Base-by-base conservation (phyloP, 441 rosid genomes). In the Euphorbia celastroides region DNA sequence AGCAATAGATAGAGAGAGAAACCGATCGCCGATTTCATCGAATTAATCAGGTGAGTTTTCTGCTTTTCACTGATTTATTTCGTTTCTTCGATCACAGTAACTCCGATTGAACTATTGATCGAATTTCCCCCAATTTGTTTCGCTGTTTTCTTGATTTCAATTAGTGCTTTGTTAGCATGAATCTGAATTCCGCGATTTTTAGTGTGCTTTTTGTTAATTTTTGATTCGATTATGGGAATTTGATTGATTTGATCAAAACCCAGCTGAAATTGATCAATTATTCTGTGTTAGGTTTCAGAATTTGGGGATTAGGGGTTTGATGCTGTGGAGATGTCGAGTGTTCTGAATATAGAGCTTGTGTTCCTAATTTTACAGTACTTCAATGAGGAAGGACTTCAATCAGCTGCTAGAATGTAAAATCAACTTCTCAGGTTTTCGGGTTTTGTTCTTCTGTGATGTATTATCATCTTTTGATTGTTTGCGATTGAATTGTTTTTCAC, bases 301-400 rank as follows among this genome's bases (percentile, higher is more conserved):
- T 67, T 64, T 30, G 42, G 62, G 25, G 28, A 70, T 63, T 57
- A 19, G 56, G 62, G 67, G 74, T 69, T 64, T 36, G 50, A 65
- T 58, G 56, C 54, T 7, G 25, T 19, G 70, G 65, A 72, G 72
- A 77, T 78, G 79, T 79, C 83, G 57, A 27, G 72, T 51, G 26
- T 20, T 70, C 85, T 82, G 50, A 73, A 62, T 64, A 78, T 64
- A 70, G 90, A 86, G 59, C 81, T 86, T 9, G 79, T 83, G 65
- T 79, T 80, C 67, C 64, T 83, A 62, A 81, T 86, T 70, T 74
- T 82, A 62, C 87, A 82, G 81, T 84, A 70, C 68, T 70, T 84
- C 22, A 71, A 79, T 27, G 88, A 84, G 65, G 91, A 84, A 75
- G 83, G 84, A 46, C 79, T 79, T 70, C 75, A 69, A 69, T 79